Evolutionary conservation across 257 asterid genomes (phyloP).

Genomic region (Anisodus acutangulus): DNA sequence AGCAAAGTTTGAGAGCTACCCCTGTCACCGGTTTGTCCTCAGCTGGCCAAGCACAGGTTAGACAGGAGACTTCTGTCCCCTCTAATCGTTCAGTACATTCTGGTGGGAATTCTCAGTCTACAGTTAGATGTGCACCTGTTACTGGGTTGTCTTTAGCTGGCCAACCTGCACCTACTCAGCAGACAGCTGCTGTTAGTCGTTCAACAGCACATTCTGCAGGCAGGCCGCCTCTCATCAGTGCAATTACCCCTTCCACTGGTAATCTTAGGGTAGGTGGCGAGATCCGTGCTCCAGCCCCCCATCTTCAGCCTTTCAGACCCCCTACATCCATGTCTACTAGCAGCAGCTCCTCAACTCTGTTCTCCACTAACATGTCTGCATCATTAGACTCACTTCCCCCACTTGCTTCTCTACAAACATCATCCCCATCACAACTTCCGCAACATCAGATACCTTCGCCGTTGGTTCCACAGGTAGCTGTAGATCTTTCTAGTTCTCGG

Average conservation of each 20-base stretch:
- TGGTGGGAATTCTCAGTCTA: conserved; percentile 19
- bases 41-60: conserved; percentile 33
- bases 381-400: conserved; percentile 34
- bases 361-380: conserved; percentile 32
- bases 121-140: conserved; percentile 32
- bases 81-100: conserved; percentile 21
- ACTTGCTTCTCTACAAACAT: conserved; percentile 31
- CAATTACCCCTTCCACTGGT: conserved; percentile 47
- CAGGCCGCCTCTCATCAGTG: conserved; percentile 65
- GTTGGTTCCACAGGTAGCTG: not conserved
- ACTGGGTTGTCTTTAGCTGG: conserved; percentile 29
- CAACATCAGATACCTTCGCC: conserved; percentile 12
- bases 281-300: conserved; percentile 54
- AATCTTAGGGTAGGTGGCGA: conserved; percentile 51
- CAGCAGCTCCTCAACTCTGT: conserved; percentile 25
- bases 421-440: conserved; percentile 10
- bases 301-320: conserved; percentile 58
- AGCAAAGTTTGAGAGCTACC: conserved; percentile 27
- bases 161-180: conserved; percentile 42
- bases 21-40: conserved; percentile 29
- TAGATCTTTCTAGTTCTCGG: conserved; percentile 31
- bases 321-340: conserved; percentile 32
- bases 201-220: conserved; percentile 48
- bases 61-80: conserved; percentile 30
- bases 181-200: conserved; percentile 39